Evolutionary conservation across 148 eudicot species (phyloP).

Genomic region (Fagopyrum tataricum): DNA sequence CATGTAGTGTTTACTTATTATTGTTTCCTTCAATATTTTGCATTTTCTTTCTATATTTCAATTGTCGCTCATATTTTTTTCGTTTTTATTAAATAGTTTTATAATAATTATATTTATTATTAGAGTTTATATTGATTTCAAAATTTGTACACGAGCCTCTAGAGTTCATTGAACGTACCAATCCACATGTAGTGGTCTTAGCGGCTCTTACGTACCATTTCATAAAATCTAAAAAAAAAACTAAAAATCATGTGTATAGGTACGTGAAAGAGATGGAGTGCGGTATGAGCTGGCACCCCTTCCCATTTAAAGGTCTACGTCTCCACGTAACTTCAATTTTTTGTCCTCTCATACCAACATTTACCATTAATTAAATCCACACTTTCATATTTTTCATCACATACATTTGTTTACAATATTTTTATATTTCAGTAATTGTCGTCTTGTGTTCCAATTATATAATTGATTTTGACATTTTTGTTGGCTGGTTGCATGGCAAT

Average conservation of each 20-base stretch:
- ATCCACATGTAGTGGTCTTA: too few relatives aligned
- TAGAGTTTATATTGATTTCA: too few relatives aligned
- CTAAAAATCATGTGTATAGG: background rate
- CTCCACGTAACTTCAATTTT: background rate
- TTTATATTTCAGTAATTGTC: background rate
- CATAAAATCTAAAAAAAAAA: too few relatives aligned
- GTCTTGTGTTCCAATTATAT: background rate
- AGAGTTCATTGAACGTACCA: too few relatives aligned
- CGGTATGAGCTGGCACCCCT: background rate
- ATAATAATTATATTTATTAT: too few relatives aligned
- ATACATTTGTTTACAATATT: background rate
- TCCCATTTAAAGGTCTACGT: background rate
- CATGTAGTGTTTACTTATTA: too few relatives aligned
- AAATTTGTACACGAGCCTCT: too few relatives aligned
- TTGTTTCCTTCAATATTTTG: too few relatives aligned
- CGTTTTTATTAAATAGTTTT: too few relatives aligned
- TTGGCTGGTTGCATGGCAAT: background rate
- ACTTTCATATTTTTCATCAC: background rate
- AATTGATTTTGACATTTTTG: constrained; percentile 12
- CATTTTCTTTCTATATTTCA: too few relatives aligned
- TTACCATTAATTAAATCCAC: background rate
- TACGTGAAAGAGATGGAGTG: background rate
- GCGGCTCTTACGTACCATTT: too few relatives aligned
- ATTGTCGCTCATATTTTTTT: too few relatives aligned
- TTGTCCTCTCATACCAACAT: background rate